Conservation (phyloP, 2,329 filamentous ascomycete species). For the Dothideomycetes sp. region DNA sequence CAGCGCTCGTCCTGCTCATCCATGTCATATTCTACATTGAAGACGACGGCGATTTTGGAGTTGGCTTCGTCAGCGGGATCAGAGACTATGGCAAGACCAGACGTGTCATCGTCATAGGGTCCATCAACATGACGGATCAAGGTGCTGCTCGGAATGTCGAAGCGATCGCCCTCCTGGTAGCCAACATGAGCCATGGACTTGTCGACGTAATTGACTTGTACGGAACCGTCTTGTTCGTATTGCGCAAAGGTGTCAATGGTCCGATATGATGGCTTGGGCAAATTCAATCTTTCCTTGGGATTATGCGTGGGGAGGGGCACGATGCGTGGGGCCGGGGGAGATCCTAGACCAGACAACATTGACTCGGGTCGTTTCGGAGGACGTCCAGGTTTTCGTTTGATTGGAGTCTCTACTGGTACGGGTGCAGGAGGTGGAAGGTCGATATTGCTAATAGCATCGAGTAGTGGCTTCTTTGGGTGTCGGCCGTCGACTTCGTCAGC, state of each 20-base stretch:
- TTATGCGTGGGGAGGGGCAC: conserved; percentile 72
- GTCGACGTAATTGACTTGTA: conserved; percentile 77
- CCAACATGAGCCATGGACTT: conserved; percentile 93
- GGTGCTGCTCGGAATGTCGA: conserved; percentile 64
- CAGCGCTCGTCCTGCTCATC: conserved; percentile 98
- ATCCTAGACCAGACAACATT: conserved; percentile 51
- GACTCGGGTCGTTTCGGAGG: conserved; percentile 55
- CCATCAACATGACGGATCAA: conserved; percentile 56
- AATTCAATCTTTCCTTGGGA: conserved; percentile 67
- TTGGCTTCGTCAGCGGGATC: conserved; percentile 46
- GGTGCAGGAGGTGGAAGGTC: conserved; percentile 11
- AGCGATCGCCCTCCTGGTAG: conserved; percentile 91
- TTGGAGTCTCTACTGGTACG: conserved; percentile 28
- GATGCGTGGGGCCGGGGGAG: conserved; percentile 54
- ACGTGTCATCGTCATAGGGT: conserved; percentile 54
- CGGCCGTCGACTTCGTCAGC: conserved; percentile 79
- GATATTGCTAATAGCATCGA: conserved; percentile 2
- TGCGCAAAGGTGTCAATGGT: conserved; percentile 69
- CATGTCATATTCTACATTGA: conserved; percentile 97
- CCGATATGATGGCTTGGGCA: conserved; percentile 67
- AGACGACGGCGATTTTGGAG: conserved; percentile 46
- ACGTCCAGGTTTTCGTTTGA: conserved; percentile 52
- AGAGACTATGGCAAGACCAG: conserved; percentile 40
- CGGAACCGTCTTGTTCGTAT: conserved; percentile 76
- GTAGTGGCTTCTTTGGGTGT: conserved; percentile 3